Conservation (phyloP, 768 basidiomycete species). For the Strobilomyces echinocephalus region DNA sequence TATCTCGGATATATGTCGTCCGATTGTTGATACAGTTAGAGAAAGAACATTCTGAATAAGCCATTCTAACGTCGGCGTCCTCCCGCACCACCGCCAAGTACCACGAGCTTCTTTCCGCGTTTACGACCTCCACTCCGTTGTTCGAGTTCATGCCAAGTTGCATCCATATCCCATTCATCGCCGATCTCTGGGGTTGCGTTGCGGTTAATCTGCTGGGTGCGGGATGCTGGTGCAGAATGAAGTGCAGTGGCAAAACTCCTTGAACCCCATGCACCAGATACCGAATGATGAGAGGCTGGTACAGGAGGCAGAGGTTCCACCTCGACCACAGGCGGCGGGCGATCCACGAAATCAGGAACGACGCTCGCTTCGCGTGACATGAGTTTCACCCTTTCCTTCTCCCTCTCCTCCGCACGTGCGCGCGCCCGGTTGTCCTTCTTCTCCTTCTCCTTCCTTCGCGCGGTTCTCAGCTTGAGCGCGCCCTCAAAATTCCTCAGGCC, state of each 20-base stretch:
- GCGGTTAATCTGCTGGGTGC: slow-evolving; percentile 34
- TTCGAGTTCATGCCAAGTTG: slow-evolving; percentile 79
- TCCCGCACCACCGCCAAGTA: slow-evolving; percentile 62
- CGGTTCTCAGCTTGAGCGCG: slow-evolving; percentile 68
- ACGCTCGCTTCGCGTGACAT: slow-evolving; percentile 19
- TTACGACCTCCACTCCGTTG: slow-evolving; percentile 53
- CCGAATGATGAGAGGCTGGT: slow-evolving; percentile 8
- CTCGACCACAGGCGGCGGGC: slow-evolving; percentile 7
- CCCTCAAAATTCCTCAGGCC: slow-evolving; percentile 81
- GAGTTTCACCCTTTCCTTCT: slow-evolving; percentile 49
- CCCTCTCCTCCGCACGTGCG: slow-evolving; percentile 69
- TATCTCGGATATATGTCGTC: slow-evolving; percentile 1
- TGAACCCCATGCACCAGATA: slow-evolving; percentile 68
- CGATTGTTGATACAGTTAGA: slow-evolving; percentile 8
- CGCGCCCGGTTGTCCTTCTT: slow-evolving; percentile 86
- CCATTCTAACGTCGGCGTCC: slow-evolving; percentile 41
- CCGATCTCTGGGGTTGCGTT: slow-evolving; percentile 27
- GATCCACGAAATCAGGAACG: slow-evolving; percentile 4
- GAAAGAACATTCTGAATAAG: not conserved
- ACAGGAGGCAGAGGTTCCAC: slow-evolving; percentile 10
- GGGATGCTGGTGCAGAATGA: slow-evolving; percentile 50
- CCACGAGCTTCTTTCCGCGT: slow-evolving; percentile 59
- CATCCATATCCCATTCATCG: slow-evolving; percentile 77
- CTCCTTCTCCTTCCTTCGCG: slow-evolving; percentile 74
- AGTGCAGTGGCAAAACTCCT: slow-evolving; percentile 80